These are phyloP conservation scores for Podaxis pistillaris DNA, from an alignment of 768 basidiomycete species.

Conservation along the genomic window DNA sequence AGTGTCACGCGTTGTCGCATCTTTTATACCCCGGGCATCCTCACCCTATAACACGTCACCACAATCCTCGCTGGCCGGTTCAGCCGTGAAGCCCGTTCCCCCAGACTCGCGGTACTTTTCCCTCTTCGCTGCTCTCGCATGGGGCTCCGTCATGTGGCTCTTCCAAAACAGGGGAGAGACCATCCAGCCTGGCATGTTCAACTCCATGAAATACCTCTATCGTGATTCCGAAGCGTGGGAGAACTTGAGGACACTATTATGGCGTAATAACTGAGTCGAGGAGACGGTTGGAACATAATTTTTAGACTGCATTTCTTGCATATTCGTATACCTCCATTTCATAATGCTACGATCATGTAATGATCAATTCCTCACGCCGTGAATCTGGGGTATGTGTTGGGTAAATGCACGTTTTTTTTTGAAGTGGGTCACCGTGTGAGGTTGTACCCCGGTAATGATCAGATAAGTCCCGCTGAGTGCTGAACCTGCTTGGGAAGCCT, in stretches of 20 bases:
- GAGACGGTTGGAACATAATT: background rate
- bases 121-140: conserved; percentile 81
- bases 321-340: conserved; percentile 16
- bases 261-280: conserved; percentile 75
- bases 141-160: conserved; percentile 97
- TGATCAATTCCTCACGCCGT: background rate
- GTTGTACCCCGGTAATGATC: conserved; percentile 13
- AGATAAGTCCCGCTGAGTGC: conserved; percentile 36
- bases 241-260: conserved; percentile 77
- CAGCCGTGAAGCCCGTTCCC: conserved; percentile 66
- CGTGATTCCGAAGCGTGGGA: conserved; percentile 89
- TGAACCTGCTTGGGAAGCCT: conserved; percentile 51
- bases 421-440: conserved; percentile 10
- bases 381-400: conserved; percentile 7
- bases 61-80: conserved; percentile 36
- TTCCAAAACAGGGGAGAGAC: conserved; percentile 85
- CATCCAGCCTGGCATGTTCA: conserved; percentile 97
- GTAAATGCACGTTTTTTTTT: background rate
- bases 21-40: conserved; percentile 81
- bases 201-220: conserved; percentile 94
- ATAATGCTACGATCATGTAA: conserved; percentile 10
- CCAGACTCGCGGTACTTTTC: conserved; percentile 86
- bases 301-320: background rate
- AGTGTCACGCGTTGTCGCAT: conserved; percentile 86
- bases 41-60: conserved; percentile 49